Conservation (phyloP, 768 basidiomycete species). For the Boletus rufocinnamomeus region DNA sequence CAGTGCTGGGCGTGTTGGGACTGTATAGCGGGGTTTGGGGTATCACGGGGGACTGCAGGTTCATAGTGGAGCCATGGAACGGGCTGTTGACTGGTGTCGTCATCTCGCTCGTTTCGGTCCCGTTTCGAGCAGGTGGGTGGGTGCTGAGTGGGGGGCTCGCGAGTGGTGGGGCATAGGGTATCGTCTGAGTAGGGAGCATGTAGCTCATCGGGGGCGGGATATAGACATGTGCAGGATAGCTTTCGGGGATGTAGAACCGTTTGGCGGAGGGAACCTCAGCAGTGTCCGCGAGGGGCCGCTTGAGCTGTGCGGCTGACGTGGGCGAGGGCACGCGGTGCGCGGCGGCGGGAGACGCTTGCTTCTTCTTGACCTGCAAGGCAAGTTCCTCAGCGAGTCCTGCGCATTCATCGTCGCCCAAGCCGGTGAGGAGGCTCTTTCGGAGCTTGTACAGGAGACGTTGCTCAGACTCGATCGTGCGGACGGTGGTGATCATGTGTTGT, state of each 20-base stretch:
- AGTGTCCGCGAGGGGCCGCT: conserved; percentile 28
- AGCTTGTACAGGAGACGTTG: conserved; percentile 65
- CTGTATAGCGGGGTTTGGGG: conserved; percentile 25
- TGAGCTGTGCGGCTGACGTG: conserved; percentile 22
- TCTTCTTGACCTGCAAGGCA: conserved; percentile 42
- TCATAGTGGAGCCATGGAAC: conserved; percentile 17
- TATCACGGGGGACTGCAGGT: conserved; percentile 22
- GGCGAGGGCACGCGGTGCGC: conserved; percentile 4
- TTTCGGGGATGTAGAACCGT: conserved; percentile 31
- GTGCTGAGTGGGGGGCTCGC: conserved; percentile 19
- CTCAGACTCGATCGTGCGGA: conserved; percentile 58
- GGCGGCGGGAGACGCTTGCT: conserved; percentile 5
- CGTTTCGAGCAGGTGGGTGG: conserved; percentile 16
- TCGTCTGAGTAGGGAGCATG: conserved; percentile 30
- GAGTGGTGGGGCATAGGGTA: conserved; percentile 29
- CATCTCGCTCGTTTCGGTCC: conserved; percentile 20
- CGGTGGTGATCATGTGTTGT: conserved; percentile 60
- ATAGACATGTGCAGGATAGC: conserved; percentile 32
- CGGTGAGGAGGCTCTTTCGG: conserved; percentile 58
- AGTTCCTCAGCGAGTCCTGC: conserved; percentile 57
- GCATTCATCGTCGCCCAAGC: conserved; percentile 59
- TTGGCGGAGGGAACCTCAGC: conserved; percentile 32
- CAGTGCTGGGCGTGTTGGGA: conserved; percentile 25
- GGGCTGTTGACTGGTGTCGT: conserved; percentile 14
- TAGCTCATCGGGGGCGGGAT: conserved; percentile 32